Percentiles rank a stretch among this genome's conserved stretches.
Evolutionary conservation across 768 basidiomycete genomes (phyloP).

Genomic region (Tricholoma terreum): DNA sequence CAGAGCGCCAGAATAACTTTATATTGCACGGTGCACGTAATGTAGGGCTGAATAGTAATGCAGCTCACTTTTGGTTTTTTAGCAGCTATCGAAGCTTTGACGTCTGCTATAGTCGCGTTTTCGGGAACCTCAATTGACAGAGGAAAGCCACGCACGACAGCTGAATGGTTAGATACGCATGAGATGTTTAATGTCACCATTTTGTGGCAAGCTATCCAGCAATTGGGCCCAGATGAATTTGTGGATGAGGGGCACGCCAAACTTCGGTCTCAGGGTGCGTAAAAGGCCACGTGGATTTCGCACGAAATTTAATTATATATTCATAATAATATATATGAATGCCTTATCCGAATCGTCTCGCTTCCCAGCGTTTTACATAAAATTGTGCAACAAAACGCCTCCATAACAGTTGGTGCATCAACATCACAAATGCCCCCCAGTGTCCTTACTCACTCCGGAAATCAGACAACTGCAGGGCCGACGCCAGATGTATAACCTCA

Average conservation of each 20-base stretch:
- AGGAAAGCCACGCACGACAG: constrained; percentile 51
- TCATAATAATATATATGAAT: no score
- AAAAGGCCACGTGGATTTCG: no score
- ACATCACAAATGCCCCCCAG: neutral
- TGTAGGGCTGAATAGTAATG: neutral
- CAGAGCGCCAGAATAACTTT: neutral
- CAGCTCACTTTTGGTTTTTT: constrained; percentile 36
- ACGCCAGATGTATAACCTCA: no score
- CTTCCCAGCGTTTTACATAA: neutral
- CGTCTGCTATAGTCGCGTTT: constrained; percentile 58
- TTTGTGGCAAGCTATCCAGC: neutral
- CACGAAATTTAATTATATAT: no score
- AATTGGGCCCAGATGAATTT: no score
- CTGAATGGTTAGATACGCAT: constrained; percentile 41
- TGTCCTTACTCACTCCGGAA: no score
- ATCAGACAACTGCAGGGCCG: no score
- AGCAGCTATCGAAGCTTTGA: constrained; percentile 61
- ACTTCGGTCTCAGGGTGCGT: no score
- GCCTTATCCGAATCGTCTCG: no score
- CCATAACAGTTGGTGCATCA: neutral
- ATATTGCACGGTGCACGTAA: neutral
- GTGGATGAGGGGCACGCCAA: no score
- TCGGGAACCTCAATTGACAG: constrained; percentile 45
- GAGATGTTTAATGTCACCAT: constrained; percentile 52
- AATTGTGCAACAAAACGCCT: neutral